phyloP scores from a whole-genome alignment of 495 filamentous ascomycete genomes.

The Choiromyces venosus region DNA sequence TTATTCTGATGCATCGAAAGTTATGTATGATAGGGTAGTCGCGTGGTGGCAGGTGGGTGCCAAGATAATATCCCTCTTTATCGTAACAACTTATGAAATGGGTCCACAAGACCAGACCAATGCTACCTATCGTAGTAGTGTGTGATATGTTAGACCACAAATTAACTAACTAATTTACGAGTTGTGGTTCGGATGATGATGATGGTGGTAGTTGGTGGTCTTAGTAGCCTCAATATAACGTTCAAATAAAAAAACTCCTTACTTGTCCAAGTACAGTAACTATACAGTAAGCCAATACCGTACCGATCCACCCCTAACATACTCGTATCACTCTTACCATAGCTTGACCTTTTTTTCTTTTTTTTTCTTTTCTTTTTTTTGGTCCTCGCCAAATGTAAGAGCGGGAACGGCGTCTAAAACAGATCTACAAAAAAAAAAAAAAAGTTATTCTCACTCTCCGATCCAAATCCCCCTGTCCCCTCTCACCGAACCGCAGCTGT shows the following conservation, averaged over 20 bases:
- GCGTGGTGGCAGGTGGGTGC: no score
- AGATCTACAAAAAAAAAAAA: not conserved
- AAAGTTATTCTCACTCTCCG: not conserved
- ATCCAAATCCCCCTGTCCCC: no score
- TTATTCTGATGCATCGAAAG: not conserved
- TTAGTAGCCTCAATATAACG: no score
- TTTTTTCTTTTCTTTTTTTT: not conserved
- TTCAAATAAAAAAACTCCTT: no score
- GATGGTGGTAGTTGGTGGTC: no score
- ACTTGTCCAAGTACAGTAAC: no score
- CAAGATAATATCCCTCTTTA: not conserved
- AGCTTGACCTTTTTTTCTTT: not conserved
- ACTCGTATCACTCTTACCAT: no score
- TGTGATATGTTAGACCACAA: not conserved
- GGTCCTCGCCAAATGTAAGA: not conserved
- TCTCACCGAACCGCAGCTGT: no score
- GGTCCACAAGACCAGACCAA: not conserved
- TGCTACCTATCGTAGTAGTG: not conserved
- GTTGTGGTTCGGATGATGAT: not conserved
- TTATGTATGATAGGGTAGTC: not conserved
- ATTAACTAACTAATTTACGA: no score
- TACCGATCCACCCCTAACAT: no score
- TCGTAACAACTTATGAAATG: not conserved
- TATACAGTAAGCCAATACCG: no score
- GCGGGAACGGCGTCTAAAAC: conserved; percentile 1